These are phyloP conservation scores for Xylaria venustula DNA, from an alignment of 495 filamentous ascomycete genomes.

Conservation along the genomic window DNA sequence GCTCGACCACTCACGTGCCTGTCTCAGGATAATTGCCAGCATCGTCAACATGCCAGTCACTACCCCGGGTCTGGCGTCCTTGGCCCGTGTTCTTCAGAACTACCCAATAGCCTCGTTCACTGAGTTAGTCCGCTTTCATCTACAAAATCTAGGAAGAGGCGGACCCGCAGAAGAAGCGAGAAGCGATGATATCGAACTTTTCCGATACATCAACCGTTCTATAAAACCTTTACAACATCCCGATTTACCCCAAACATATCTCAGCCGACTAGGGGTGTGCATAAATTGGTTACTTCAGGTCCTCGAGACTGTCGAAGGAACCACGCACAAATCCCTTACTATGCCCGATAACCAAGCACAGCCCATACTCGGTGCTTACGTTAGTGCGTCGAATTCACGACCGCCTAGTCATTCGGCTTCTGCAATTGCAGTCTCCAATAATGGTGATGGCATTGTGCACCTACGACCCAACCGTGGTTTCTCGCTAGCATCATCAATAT, in stretches of 20 bases:
- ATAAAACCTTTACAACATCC: background rate
- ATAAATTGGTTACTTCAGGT: background rate
- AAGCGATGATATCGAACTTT: background rate
- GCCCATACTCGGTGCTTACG: background rate
- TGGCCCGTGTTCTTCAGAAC: background rate
- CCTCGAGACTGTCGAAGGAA: background rate
- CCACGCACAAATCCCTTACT: background rate
- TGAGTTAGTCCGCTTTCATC: background rate
- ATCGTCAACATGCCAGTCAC: background rate
- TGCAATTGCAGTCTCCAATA: background rate
- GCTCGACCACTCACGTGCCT: background rate
- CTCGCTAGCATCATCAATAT: background rate
- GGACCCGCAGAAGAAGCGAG: background rate
- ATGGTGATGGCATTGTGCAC: background rate
- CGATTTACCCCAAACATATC: background rate
- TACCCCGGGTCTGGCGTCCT: background rate
- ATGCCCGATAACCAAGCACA: background rate
- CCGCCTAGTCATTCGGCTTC: background rate
- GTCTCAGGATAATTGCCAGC: background rate
- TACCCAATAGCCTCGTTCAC: background rate
- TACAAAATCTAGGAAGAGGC: background rate
- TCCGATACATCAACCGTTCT: background rate
- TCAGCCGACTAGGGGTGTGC: background rate
- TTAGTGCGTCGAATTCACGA: background rate
- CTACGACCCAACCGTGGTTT: background rate